Conservation (phyloP, 2,329 filamentous ascomycete genomes). For the Hymenoscyphus fraxineus region DNA sequence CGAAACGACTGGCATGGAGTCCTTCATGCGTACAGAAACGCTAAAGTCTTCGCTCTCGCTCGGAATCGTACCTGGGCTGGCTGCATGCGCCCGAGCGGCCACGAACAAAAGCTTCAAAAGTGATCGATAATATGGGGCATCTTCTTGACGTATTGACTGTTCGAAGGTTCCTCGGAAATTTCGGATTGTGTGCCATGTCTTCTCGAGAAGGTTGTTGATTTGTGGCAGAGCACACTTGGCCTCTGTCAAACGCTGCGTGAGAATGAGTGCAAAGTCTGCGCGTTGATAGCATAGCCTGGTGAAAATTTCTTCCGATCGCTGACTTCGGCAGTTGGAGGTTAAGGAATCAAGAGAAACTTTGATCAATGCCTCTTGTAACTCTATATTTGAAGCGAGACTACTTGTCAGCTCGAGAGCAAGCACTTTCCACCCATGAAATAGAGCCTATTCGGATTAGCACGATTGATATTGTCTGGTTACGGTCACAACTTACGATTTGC, state of each 20-base stretch:
- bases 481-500: conserved; percentile 64
- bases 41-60: conserved; percentile 22
- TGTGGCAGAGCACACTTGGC: conserved; percentile 46
- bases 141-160: conserved; percentile 50
- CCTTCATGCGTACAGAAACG: conserved; percentile 21
- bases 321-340: conserved; percentile 67
- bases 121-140: conserved; percentile 72
- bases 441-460: conserved; percentile 49
- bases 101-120: conserved; percentile 84
- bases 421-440: conserved; percentile 87
- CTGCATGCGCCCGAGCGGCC: conserved; percentile 61
- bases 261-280: conserved; percentile 74
- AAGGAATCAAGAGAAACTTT: conserved; percentile 75
- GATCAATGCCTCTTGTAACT: conserved; percentile 38
- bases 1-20: conserved; percentile 36
- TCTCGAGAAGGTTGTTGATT: conserved; percentile 50
- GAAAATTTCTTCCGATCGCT: conserved; percentile 78
- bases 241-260: conserved; percentile 75
- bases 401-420: conserved; percentile 79
- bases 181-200: conserved; percentile 58
- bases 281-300: conserved; percentile 70
- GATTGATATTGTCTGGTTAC: neutral
- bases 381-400: conserved; percentile 33
- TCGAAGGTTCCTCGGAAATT: conserved; percentile 55
- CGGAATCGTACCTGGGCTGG: conserved; percentile 27